Evolutionary conservation across 345 rosid genomes (phyloP).

Genomic region (Eucalyptus rudis): DNA sequence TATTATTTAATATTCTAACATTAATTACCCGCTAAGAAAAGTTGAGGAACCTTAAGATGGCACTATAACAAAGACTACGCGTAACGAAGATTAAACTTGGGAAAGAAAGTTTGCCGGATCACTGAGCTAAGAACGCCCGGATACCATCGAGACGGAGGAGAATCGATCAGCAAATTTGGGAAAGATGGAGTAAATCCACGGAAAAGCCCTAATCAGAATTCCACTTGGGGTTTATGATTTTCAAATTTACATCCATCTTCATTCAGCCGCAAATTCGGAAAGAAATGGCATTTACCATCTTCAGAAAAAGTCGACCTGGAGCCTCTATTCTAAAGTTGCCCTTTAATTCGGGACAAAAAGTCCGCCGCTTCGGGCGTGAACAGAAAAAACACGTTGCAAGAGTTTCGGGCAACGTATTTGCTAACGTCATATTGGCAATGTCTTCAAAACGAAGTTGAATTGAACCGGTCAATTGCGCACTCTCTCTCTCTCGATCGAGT

Average conservation of each 20-base stretch:
- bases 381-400: not conserved
- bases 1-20: too few relatives aligned
- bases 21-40: not conserved
- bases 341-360: not conserved
- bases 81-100: not conserved
- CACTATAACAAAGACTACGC: not conserved
- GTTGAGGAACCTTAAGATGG: not conserved
- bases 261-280: not conserved
- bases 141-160: not conserved
- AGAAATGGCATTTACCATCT: not conserved
- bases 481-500: not conserved
- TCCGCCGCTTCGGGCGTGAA: not conserved
- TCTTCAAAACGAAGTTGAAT: not conserved
- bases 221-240: not conserved
- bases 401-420: not conserved
- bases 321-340: fast-evolving
- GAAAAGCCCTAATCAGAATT: not conserved
- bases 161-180: not conserved
- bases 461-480: not conserved
- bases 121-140: fast-evolving
- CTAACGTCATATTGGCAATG: not conserved
- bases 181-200: not conserved
- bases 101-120: not conserved
- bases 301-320: not conserved
- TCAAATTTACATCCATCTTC: not conserved